Evolutionary conservation across 2,329 filamentous ascomycete genomes (phyloP), one percentile per base, ranked within the genome.

Genomic region (Pezicula radicicola): DNA sequence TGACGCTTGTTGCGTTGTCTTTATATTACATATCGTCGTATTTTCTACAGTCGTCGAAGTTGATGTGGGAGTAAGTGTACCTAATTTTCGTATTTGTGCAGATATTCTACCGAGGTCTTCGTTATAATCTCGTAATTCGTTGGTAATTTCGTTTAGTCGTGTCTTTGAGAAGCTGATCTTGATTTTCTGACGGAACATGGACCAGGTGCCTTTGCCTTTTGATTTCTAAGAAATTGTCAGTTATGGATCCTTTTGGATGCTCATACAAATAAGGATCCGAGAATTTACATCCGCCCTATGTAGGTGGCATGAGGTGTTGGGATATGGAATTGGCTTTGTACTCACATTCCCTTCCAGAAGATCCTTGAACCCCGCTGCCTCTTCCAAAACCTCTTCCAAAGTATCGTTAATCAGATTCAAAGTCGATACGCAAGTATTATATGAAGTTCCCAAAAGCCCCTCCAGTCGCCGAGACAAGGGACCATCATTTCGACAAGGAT

Each of bases 161-260:
- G 39, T 16, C 39, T 50, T 50, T 13, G 48, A 50, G 39, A 50
- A 50, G 18, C 48, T 44, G 21, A 50, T 44, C 16, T 50, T 50
- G 15, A 50, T 43, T 25, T 50, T 44, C 28, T 50, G 40, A 7
- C 48, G 39, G n/a, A 50, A 43, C 10, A 50, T 39, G n/a, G 40
- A 35, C 7, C 28, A 13, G 2, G 48, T 13, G 33, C 27, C 37
- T 35, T 50, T 50, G 28, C 40, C 48, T 18, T 44, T 50, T 16
- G 48, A 33, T 15, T 25, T 44, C 48, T 35, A 30, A 36, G 6
- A 13, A 36, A 36, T 50, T 6, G 36, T 21, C 27, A 36, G 25
- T 25, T 25, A 25, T 7, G 25, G 6, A 6, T 25, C 25, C 1
- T 25, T 25, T 4, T 25, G 25, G 6, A 25, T 25, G 5, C 25